Evolutionary conservation across 257 asterid genomes (phyloP).

Genomic region (Penstemon newberryi): DNA sequence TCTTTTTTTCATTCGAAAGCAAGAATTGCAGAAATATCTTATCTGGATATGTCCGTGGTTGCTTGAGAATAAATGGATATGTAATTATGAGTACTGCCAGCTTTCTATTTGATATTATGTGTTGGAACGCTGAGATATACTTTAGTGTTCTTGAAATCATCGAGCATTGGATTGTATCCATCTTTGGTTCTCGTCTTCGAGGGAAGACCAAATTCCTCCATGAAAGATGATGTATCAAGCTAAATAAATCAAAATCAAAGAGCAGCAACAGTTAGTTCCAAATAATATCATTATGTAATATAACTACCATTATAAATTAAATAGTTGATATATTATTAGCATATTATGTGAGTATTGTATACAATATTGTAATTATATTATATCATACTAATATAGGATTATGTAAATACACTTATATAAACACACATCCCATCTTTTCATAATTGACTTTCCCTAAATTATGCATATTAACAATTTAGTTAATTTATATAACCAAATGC

Average conservation of each 20-base stretch:
- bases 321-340: too few relatives aligned
- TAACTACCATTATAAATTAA: too few relatives aligned
- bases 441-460: too few relatives aligned
- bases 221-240: slow-evolving; percentile 91
- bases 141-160: slow-evolving; percentile 96
- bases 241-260: slow-evolving; percentile 30
- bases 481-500: too few relatives aligned
- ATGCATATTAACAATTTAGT: too few relatives aligned
- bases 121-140: slow-evolving; percentile 94
- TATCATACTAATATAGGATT: too few relatives aligned
- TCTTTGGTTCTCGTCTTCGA: slow-evolving; percentile 86
- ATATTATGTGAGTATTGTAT: too few relatives aligned
- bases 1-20: not conserved
- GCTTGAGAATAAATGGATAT: not conserved
- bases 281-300: not conserved
- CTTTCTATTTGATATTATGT: slow-evolving; percentile 67
- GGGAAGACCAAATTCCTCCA: slow-evolving; percentile 97
- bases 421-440: too few relatives aligned
- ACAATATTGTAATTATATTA: too few relatives aligned
- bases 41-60: not conserved
- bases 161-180: slow-evolving; percentile 94
- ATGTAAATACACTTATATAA: too few relatives aligned
- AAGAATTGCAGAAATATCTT: not conserved
- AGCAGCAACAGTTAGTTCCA: slow-evolving; percentile 1
- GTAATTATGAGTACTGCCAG: not conserved